Evolutionary conservation across 1,139 yeast species (phyloP).

Genomic region (Pichia sp.): DNA sequence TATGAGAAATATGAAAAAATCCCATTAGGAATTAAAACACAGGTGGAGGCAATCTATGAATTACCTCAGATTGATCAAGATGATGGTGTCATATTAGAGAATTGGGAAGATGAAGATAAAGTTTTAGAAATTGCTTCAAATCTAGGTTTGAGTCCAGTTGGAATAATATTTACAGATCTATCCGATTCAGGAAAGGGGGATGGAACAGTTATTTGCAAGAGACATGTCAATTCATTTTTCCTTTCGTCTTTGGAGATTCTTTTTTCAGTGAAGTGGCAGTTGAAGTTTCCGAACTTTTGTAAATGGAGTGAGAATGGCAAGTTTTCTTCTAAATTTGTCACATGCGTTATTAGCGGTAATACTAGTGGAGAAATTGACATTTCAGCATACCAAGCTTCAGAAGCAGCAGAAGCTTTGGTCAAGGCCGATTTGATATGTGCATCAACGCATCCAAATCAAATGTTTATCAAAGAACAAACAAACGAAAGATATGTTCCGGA

Average conservation of each 20-base stretch:
- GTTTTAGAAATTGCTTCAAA: slow-evolving; percentile 48
- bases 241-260: slow-evolving; percentile 75
- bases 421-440: slow-evolving; percentile 81
- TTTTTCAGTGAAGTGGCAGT: slow-evolving; percentile 81
- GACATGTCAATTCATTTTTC: slow-evolving; percentile 89
- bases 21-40: slow-evolving; percentile 90
- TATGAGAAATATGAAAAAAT: slow-evolving; percentile 73
- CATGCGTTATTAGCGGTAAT: slow-evolving; percentile 90
- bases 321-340: slow-evolving; percentile 84
- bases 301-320: slow-evolving; percentile 58
- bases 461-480: slow-evolving; percentile 68
- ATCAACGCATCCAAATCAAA: slow-evolving; percentile 84
- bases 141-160: slow-evolving; percentile 67
- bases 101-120: slow-evolving; percentile 49
- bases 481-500: slow-evolving; percentile 86
- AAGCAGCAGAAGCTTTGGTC: slow-evolving; percentile 80
- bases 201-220: slow-evolving; percentile 84
- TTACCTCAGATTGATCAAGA: slow-evolving; percentile 83
- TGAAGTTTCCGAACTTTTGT: slow-evolving; percentile 53
- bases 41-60: slow-evolving; percentile 88
- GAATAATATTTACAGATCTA: slow-evolving; percentile 83
- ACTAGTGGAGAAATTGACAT: slow-evolving; percentile 83
- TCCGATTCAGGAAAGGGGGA: slow-evolving; percentile 80
- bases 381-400: slow-evolving; percentile 82
- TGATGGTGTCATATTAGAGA: slow-evolving; percentile 70